Conservation (phyloP, 208 protist species). For the Kentomonas sorsogonicus region DNA sequence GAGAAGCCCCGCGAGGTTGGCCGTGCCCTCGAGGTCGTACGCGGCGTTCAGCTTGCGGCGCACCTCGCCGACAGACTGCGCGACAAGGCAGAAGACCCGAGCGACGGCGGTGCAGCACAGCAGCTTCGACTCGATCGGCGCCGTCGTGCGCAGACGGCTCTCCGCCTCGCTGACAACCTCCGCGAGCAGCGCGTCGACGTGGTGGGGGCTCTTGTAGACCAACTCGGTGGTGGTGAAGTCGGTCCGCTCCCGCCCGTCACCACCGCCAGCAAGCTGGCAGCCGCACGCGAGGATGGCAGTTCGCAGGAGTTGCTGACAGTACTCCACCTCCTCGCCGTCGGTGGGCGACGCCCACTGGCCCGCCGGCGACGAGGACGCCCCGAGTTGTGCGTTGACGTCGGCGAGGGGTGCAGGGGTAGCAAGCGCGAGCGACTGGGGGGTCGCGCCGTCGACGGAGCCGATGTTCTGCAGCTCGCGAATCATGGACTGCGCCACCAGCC, state of each 20-base stretch:
- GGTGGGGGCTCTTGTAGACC: conserved; percentile 43
- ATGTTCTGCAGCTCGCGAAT: conserved; percentile 78
- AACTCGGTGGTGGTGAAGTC: conserved; percentile 66
- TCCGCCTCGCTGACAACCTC: conserved; percentile 29
- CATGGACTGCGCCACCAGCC: conserved; percentile 46
- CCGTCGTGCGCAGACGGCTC: conserved; percentile 35
- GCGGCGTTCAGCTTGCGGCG: conserved; percentile 38
- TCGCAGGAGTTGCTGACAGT: conserved; percentile 57
- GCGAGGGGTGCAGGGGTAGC: conserved; percentile 13
- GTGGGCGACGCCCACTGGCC: no score
- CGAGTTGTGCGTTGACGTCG: no score
- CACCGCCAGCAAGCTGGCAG: no score
- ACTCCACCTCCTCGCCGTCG: conserved; percentile 35
- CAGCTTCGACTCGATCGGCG: conserved; percentile 48
- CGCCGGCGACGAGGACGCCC: no score
- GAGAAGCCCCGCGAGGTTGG: conserved; percentile 19
- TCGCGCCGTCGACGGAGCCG: conserved; percentile 14
- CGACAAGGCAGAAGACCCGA: conserved; percentile 53
- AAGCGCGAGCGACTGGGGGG: conserved; percentile 6
- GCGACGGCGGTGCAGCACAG: conserved; percentile 43
- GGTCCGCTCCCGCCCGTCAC: no score
- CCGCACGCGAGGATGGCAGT: conserved; percentile 32
- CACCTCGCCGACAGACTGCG: conserved; percentile 56
- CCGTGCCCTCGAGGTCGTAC: conserved; percentile 25
- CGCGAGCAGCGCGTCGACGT: conserved; percentile 33